Evolutionary conservation across 495 filamentous ascomycete species (phyloP), one percentile per base, ranked within the genome.

Genomic region (Tuber borchii): DNA sequence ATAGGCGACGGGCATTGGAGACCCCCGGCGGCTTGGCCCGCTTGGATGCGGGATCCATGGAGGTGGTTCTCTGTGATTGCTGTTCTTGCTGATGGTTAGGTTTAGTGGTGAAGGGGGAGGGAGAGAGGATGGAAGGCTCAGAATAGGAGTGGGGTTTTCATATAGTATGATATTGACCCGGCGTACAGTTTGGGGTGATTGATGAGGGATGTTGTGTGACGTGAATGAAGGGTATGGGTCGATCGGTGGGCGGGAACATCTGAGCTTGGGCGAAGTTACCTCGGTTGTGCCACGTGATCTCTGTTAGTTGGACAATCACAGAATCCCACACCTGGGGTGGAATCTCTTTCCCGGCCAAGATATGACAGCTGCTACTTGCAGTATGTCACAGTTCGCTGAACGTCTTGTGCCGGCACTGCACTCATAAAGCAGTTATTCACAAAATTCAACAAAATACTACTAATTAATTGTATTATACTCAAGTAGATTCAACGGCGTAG

Each of bases 1-100:
- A 77, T 34, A 83, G 73, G 16, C 81, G 79, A 31, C 71, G 79
- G 68, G 77, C 65, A 61, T 71, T 73, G 22, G 78, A 79, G 72
- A 48, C n/a, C 14, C 26, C 56, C 12, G 56, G 26, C 56, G 56
- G 56, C 31, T 34, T 65, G 14, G 56, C 56, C 26, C 56, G 56
- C 31, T 34, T 34, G 56, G 26, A 65, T 34, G 56, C 31, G 26
- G 56, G 56, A 65, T 65, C 56, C 56, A 65, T 65, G 26, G 1
- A 34, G 56, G 26, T 12, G 56, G 2, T 65, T 65, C 12, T 65
- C 26, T 2, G 31, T 17, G 56, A 31, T 17, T 31, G 56, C 4
- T 17, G 26, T 31, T 34, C 56, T 17, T 5, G 56, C 56, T 65
- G 56, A 31, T 65, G 6, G 56, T 34, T 65, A 14, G 56, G 56